Percentiles rank a stretch among this genome's conserved stretches.
These are phyloP conservation scores for Rhododendron henanense DNA, from an alignment of 148 eudicot genomes.

Conservation along the genomic window DNA sequence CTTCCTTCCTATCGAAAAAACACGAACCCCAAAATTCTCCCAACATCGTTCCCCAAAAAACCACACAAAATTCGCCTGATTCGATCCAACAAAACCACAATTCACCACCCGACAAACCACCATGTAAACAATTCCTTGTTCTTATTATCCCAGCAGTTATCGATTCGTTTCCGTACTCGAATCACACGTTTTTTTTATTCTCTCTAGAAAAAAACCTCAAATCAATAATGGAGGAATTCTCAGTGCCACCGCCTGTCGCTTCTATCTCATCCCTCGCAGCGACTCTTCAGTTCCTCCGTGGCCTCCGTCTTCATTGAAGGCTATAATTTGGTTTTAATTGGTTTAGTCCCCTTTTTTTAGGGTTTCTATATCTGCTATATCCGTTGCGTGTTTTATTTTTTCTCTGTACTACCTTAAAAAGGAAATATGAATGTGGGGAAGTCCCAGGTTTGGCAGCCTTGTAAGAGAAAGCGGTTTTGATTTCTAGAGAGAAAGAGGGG, in stretches of 20 bases:
- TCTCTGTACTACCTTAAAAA: background rate
- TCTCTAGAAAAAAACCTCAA: background rate
- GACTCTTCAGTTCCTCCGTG: background rate
- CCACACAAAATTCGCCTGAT: background rate
- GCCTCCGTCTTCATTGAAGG: background rate
- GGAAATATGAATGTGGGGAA: slow-evolving; percentile 37
- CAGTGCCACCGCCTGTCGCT: background rate
- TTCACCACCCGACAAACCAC: background rate
- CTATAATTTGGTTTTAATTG: background rate
- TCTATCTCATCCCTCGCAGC: background rate
- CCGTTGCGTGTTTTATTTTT: background rate
- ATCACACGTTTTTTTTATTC: background rate
- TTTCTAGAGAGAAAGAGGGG: background rate
- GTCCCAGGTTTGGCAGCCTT: slow-evolving; percentile 61
- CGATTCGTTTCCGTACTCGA: background rate
- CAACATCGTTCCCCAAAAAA: background rate
- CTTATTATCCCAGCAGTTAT: background rate
- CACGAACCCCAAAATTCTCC: background rate
- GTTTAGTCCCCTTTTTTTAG: background rate
- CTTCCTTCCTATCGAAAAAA: background rate
- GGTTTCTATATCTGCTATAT: background rate
- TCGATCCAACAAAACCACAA: background rate
- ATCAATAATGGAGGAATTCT: slow-evolving; percentile 2
- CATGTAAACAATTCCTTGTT: background rate
- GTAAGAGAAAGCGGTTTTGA: slow-evolving; percentile 47